Conservation (phyloP, 2,329 filamentous ascomycete genomes). For the Fusarium sp. region DNA sequence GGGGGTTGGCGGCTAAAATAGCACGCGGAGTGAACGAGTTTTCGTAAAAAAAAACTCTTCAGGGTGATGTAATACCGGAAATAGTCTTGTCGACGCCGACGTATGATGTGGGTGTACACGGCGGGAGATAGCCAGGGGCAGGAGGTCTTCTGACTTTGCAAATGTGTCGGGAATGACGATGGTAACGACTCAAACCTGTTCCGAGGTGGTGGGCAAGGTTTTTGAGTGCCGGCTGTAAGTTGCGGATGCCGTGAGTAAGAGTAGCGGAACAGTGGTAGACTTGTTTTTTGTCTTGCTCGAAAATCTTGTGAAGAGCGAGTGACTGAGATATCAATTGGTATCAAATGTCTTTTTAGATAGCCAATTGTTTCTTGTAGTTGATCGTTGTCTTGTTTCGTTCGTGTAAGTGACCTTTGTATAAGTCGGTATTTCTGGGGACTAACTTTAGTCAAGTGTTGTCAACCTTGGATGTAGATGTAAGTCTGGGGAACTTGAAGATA, state of each 20-base stretch:
- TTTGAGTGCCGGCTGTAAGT: slow-evolving; percentile 24
- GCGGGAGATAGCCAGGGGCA: slow-evolving; percentile 37
- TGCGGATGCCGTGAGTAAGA: slow-evolving; percentile 19
- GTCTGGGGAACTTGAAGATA: slow-evolving; percentile 35
- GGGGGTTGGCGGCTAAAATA: slow-evolving; percentile 36
- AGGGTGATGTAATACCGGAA: slow-evolving; percentile 32
- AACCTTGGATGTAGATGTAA: slow-evolving; percentile 17
- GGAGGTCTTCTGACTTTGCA: slow-evolving; percentile 26
- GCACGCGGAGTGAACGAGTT: slow-evolving; percentile 12
- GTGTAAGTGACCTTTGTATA: slow-evolving; percentile 29
- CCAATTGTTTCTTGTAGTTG: background rate
- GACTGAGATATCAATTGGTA: slow-evolving; percentile 24
- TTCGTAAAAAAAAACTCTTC: slow-evolving; percentile 37
- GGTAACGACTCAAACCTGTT: slow-evolving; percentile 23
- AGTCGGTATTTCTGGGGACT: slow-evolving; percentile 21
- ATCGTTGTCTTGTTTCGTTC: slow-evolving; percentile 13
- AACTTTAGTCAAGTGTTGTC: slow-evolving; percentile 19
- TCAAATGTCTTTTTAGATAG: slow-evolving; percentile 6
- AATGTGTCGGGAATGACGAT: slow-evolving; percentile 27
- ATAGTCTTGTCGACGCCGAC: slow-evolving; percentile 14
- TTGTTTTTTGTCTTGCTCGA: slow-evolving; percentile 24
- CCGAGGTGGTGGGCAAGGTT: slow-evolving; percentile 32
- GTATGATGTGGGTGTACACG: slow-evolving; percentile 17
- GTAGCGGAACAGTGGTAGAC: background rate
- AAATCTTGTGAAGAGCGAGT: slow-evolving; percentile 8